phyloP scores from a whole-genome alignment of 2,329 filamentous ascomycete species.

The Ceratocystis lukuohia region DNA sequence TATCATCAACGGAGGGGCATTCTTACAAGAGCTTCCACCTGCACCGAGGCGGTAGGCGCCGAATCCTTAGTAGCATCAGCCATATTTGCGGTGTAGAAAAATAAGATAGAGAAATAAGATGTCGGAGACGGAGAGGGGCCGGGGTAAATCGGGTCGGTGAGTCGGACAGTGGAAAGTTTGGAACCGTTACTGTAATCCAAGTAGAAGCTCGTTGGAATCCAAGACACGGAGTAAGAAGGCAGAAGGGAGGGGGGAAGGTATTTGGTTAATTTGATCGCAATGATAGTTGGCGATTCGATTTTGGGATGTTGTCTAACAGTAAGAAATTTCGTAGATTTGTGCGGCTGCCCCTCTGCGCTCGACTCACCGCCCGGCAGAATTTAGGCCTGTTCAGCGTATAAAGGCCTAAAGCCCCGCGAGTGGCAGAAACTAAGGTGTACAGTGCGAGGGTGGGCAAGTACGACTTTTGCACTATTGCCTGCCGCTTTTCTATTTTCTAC shows the following conservation, averaged over 20 bases:
- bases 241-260: background rate
- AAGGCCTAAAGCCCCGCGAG: slow-evolving; percentile 13
- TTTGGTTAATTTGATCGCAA: slow-evolving; percentile 14
- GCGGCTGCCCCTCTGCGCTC: slow-evolving; percentile 18
- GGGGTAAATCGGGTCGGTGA: background rate
- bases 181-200: background rate
- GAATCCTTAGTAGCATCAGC: slow-evolving; percentile 47
- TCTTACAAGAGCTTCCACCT: slow-evolving; percentile 86
- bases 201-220: background rate
- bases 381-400: background rate
- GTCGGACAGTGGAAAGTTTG: background rate
- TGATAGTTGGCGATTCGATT: slow-evolving; percentile 15
- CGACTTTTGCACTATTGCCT: slow-evolving; percentile 9
- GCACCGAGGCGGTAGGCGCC: slow-evolving; percentile 66
- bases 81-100: slow-evolving; percentile 30
- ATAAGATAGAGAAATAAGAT: slow-evolving; percentile 3
- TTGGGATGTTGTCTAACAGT: slow-evolving; percentile 16
- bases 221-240: background rate
- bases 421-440: background rate
- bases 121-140: background rate
- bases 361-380: slow-evolving; percentile 19
- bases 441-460: background rate
- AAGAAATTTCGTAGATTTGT: slow-evolving; percentile 20
- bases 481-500: background rate
- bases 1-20: background rate